Evolutionary conservation across 345 rosid species (phyloP).

Genomic region (Brassica nigra): DNA sequence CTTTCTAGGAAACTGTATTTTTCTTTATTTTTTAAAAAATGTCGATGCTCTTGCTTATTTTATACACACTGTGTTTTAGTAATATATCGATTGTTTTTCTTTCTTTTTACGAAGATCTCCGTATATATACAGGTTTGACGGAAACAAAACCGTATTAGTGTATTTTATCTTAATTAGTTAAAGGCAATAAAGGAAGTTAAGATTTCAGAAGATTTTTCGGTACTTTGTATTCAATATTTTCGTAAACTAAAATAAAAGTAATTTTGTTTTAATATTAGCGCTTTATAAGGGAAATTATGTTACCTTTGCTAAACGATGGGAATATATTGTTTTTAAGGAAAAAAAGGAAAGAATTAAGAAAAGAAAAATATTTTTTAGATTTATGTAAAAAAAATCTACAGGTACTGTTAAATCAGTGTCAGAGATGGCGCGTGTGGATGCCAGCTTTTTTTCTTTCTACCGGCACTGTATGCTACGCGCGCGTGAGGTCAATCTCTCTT

Average conservation of each 20-base stretch:
- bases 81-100: slow-evolving; percentile 9
- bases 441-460: slow-evolving; percentile 9
- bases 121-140: slow-evolving; percentile 7
- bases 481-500: slow-evolving; percentile 13
- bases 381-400: slow-evolving; percentile 25
- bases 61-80: slow-evolving; percentile 9
- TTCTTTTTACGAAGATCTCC: neutral
- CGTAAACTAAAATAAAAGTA: neutral
- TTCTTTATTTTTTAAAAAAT: neutral
- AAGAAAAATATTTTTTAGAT: neutral
- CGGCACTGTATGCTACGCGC: slow-evolving; percentile 10
- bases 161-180: no score
- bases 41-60: slow-evolving; percentile 15
- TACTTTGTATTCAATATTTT: slow-evolving; percentile 1
- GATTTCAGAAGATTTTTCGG: slow-evolving; percentile 17
- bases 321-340: slow-evolving; percentile 24
- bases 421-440: slow-evolving; percentile 36
- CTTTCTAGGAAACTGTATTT: slow-evolving; percentile 40
- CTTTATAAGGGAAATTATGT: slow-evolving; percentile 11
- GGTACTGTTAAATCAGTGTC: slow-evolving; percentile 41
- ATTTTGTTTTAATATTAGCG: neutral
- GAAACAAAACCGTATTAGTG: neutral
- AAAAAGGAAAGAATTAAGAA: neutral
- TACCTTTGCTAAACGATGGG: slow-evolving; percentile 25
- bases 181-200: slow-evolving; percentile 10